Conservation (phyloP, 306 rosid genomes). For the Casuarina glauca region DNA sequence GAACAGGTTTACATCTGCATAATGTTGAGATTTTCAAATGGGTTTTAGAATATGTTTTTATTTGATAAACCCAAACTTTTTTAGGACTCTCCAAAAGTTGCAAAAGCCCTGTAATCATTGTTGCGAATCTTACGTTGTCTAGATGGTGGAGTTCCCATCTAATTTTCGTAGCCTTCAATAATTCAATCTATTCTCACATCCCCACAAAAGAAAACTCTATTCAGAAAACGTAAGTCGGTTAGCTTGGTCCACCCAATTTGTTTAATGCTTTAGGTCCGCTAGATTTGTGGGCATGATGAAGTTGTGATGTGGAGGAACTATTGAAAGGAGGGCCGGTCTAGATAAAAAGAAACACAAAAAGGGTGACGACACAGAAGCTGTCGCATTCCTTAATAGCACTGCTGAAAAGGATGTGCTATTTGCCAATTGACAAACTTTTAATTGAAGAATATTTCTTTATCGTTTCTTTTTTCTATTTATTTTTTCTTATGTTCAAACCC, state of each 20-base stretch:
- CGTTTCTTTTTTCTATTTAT: neutral
- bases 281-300: constrained; percentile 29
- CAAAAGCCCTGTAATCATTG: neutral
- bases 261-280: constrained; percentile 28
- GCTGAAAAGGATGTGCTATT: neutral
- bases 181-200: neutral
- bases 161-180: neutral
- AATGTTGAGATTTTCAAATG: too few relatives aligned
- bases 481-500: constrained; percentile 8
- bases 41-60: too few relatives aligned
- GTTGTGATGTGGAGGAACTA: constrained; percentile 4
- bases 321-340: neutral
- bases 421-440: neutral
- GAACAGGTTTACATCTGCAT: too few relatives aligned
- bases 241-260: constrained; percentile 26
- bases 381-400: neutral
- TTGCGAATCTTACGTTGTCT: neutral
- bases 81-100: neutral
- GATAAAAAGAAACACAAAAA: neutral
- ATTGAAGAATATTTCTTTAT: neutral
- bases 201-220: neutral
- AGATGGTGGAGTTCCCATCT: neutral
- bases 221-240: neutral
- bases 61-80: too few relatives aligned
- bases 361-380: neutral